phyloP scores from a whole-genome alignment of 2,329 filamentous ascomycete species.

The Clonostachys chloroleuca region DNA sequence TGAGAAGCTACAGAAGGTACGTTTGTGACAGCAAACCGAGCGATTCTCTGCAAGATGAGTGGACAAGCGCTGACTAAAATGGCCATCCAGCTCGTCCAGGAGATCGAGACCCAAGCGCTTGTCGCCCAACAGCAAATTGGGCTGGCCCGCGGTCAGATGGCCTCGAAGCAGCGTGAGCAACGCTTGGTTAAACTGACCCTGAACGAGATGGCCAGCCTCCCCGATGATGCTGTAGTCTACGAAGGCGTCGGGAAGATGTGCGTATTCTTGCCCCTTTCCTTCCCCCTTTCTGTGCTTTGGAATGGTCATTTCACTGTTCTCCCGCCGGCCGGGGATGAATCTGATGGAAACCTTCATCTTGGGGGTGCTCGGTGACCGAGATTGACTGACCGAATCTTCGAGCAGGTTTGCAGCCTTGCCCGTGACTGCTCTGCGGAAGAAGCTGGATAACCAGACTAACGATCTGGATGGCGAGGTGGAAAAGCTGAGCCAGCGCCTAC shows the following conservation, averaged over 20 bases:
- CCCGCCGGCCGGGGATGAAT: no score
- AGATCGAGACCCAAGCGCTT: slow-evolving; percentile 87
- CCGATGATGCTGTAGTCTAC: slow-evolving; percentile 75
- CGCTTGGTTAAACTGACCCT: slow-evolving; percentile 85
- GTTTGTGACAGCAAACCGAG: slow-evolving; percentile 4
- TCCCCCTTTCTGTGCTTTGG: background rate
- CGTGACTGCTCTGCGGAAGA: slow-evolving; percentile 66
- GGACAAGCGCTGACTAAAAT: background rate
- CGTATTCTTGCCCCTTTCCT: slow-evolving; percentile 19
- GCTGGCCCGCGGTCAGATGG: slow-evolving; percentile 79
- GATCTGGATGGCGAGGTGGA: slow-evolving; percentile 74
- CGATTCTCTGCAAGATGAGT: background rate
- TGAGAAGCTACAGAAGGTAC: slow-evolving; percentile 88
- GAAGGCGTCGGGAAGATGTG: slow-evolving; percentile 98
- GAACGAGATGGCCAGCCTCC: slow-evolving; percentile 74
- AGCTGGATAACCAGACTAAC: slow-evolving; percentile 70
- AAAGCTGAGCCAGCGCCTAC: slow-evolving; percentile 79
- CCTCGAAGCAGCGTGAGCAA: slow-evolving; percentile 80
- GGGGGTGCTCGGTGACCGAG: no score
- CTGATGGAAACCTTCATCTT: no score
- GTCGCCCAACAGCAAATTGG: slow-evolving; percentile 89
- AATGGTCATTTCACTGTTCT: background rate
- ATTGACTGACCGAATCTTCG: no score
- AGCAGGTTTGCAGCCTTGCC: slow-evolving; percentile 82
- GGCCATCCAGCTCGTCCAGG: slow-evolving; percentile 69